Evolutionary conservation across 441 rosid genomes (phyloP), one percentile per base, ranked within the genome.

Genomic region (Pelargonium citronellum): DNA sequence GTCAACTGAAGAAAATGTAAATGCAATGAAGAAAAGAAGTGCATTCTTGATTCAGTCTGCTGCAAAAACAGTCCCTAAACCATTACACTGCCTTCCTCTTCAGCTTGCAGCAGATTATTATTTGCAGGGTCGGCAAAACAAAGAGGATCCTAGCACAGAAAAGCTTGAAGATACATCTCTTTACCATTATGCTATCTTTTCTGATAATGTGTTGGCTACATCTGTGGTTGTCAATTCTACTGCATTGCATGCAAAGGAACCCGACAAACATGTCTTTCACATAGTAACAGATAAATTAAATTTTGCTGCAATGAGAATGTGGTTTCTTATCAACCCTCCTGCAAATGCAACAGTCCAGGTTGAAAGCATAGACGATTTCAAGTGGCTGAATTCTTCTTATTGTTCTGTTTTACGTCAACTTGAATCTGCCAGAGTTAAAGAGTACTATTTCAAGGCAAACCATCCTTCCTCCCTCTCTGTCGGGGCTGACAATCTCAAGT

Each of bases 331-430:
- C 61, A 87, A 80, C 79, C 78, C 90, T 66, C 99, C 96, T 37
- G 77, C 83, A 51, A 81, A 85, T 66, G 96, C 89, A 67, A 81
- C 90, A 12, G 79, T 94, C 63, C 84, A 89, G 74, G 90, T 90
- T 71, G 90, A 90, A 82, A 90, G 90, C 65, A 84, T 94, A 24
- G 91, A 94, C 69, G 93, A 85, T 71, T 91, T 91, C 61, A 91
- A 84, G 85, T 91, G 99, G 99, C 83, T 94, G 73, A 94, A 94
- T 80, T 85, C 99, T 63, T 91, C 97, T 3, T 94, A 90, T 75
- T 94, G 99, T 87, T 89, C 97, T 68, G 96, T 91, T 77, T 79
- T 91, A 39, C 92, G 95, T 61, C 99, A 94, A 80, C 92, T 94
- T 61, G 99, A 94, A 80, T 91, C 97, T 71, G 86, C 91, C 70